Base-by-base conservation (phyloP, 2,329 filamentous ascomycete species). In the Ophiostoma perfectum region DNA sequence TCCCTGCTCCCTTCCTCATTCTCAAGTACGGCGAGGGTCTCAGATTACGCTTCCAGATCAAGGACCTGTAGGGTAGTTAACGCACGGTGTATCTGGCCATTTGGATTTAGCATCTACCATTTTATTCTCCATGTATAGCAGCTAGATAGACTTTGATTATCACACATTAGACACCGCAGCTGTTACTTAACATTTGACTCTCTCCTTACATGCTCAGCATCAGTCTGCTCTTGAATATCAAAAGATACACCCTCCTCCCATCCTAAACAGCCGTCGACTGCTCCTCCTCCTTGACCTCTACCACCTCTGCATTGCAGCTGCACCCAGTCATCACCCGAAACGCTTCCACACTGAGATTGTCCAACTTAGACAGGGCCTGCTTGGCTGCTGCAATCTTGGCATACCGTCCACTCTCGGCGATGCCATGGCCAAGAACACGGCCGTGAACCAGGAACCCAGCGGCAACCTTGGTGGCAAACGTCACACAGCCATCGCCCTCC, bases 381-480 rank as follows among this genome's bases (percentile, higher is more conserved):
- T 87, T 84, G 12, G 89, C 88, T 0, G 86, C 89, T 12, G 81
- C 81, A 4, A 90, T 77, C 78, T 93, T 93, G 0, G 91, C 92
- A 77, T 93, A 90, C 64, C 90, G 83, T 0, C 85, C 84, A 66
- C 88, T 92, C 72, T 82, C 85, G 0, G 86, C 86, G 47, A 82
- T 80, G 0, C 82, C 85, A 71, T 87, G 82, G 1, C 87, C 85
- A n/a, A 91, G 77, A 9, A 93, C 84, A 58, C 83, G 77, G 12
- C 87, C 84, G 75, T 98, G 94, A 14, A 97, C 83, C 75, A 96
- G 82, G 7, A 97, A 83, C 38, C 86, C 92, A 6, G 89, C 90
- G 0, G 91, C 80, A 5, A 93, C 84, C 72, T 81, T 72, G 58
- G 72, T 73, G 0, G 72, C 73, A 67, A 71, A 71, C 1, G 70